These are phyloP conservation scores for Clarireedia homoeocarpa DNA, from an alignment of 2,329 filamentous ascomycete genomes.

Conservation along the genomic window DNA sequence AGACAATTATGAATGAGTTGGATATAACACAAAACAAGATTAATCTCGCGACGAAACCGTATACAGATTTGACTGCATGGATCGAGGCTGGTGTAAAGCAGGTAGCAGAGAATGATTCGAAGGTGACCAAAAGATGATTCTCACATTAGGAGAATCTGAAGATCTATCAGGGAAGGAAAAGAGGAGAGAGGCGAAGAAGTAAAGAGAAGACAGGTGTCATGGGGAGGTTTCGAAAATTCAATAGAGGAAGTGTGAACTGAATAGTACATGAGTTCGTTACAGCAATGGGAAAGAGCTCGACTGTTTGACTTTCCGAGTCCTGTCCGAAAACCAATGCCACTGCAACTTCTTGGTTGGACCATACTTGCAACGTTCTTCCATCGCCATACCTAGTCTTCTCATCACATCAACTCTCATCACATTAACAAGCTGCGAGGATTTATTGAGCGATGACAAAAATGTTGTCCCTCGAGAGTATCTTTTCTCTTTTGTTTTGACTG, in stretches of 20 bases:
- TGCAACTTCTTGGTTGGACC: neutral
- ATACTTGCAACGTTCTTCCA: too few relatives aligned
- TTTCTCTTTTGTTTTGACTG: too few relatives aligned
- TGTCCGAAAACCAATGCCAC: neutral
- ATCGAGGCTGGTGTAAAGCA: neutral
- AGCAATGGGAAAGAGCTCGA: neutral
- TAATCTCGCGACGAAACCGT: neutral
- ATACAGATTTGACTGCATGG: slow-evolving; percentile 3
- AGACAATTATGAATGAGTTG: slow-evolving; percentile 3
- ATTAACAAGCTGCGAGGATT: too few relatives aligned
- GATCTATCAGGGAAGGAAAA: neutral
- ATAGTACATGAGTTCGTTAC: neutral
- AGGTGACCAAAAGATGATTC: slow-evolving; percentile 11
- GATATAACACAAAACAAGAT: slow-evolving; percentile 2
- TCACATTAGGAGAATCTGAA: slow-evolving; percentile 1
- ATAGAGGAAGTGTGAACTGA: neutral
- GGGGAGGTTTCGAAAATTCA: neutral
- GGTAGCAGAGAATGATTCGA: slow-evolving; percentile 2
- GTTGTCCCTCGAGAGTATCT: too few relatives aligned
- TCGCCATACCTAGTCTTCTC: too few relatives aligned
- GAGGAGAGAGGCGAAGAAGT: neutral
- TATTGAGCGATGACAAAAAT: too few relatives aligned
- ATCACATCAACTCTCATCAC: too few relatives aligned
- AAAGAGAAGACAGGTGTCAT: neutral
- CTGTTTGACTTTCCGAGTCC: neutral